phyloP scores from a whole-genome alignment of 116 monocot species.

The Zostera marina region DNA sequence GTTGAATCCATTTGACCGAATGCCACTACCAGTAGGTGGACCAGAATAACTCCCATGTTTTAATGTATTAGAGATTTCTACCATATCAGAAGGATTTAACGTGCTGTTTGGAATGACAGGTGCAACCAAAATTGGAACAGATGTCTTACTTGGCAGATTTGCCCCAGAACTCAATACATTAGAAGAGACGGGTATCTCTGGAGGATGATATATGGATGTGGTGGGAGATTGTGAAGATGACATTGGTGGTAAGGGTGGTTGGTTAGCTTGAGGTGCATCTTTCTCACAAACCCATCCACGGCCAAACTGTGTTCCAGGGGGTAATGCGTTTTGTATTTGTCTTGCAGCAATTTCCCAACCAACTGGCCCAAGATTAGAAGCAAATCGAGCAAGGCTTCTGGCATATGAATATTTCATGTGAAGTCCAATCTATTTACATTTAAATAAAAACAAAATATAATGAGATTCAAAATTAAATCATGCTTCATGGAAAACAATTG shows the following conservation, averaged over 20 bases:
- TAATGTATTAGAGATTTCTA: background rate
- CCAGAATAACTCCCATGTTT: slow-evolving; percentile 7
- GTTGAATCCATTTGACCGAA: slow-evolving; percentile 26
- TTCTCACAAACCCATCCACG: slow-evolving; percentile 64
- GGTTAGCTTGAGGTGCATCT: slow-evolving; percentile 26
- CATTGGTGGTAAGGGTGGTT: slow-evolving; percentile 6
- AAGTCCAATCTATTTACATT: slow-evolving; percentile 35
- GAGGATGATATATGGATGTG: slow-evolving; percentile 5
- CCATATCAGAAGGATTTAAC: slow-evolving; percentile 4
- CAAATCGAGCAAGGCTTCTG: slow-evolving; percentile 67
- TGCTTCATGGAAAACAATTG: background rate
- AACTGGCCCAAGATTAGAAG: slow-evolving; percentile 45
- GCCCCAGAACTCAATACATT: background rate
- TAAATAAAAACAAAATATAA: background rate
- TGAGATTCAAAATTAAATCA: background rate
- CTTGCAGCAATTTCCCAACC: slow-evolving; percentile 65
- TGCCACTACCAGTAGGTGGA: background rate
- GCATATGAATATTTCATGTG: slow-evolving; percentile 52
- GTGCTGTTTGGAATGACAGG: background rate
- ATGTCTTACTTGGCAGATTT: background rate
- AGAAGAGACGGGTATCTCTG: slow-evolving; percentile 6
- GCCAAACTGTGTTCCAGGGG: slow-evolving; percentile 60
- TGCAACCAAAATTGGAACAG: slow-evolving; percentile 5
- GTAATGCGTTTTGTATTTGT: slow-evolving; percentile 34
- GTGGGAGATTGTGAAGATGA: slow-evolving; percentile 9